A percentile compares a stretch with the other conserved stretches of the same genome.
Conservation (phyloP, 768 basidiomycete species). For the Tylopilus intermedius region DNA sequence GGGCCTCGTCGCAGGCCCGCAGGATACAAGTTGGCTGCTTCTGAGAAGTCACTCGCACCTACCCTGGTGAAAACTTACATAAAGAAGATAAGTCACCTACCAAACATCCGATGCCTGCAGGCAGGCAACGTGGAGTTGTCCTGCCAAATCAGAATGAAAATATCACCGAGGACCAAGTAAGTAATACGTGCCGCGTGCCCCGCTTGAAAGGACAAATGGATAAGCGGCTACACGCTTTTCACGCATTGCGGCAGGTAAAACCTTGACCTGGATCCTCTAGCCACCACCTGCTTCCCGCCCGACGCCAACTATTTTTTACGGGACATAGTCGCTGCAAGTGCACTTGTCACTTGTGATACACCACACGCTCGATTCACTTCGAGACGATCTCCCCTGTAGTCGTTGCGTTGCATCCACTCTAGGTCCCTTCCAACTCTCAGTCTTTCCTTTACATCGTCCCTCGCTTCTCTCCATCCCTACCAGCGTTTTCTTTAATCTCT, state of each 20-base stretch:
- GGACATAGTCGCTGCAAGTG: constrained; percentile 25
- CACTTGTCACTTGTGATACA: constrained; percentile 22
- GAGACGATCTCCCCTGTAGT: constrained; percentile 40
- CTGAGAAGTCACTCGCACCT: constrained; percentile 7
- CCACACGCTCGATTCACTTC: constrained; percentile 51
- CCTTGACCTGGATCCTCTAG: constrained; percentile 32
- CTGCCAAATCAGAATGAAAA: constrained; percentile 48
- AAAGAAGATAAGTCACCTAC: constrained; percentile 38
- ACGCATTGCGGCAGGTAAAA: constrained; percentile 42
- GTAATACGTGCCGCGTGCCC: constrained; percentile 29
- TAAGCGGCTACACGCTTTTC: constrained; percentile 51
- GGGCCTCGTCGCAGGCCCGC: background rate
- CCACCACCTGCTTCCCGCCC: constrained; percentile 18
- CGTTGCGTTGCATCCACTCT: constrained; percentile 25
- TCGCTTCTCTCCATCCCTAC: constrained; percentile 24
- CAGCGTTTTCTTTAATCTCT: constrained; percentile 14
- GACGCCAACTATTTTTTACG: constrained; percentile 23
- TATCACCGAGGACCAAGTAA: constrained; percentile 30
- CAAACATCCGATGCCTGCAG: constrained; percentile 60
- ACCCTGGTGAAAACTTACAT: constrained; percentile 34
- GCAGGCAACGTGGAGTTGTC: constrained; percentile 65
- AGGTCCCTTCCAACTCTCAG: constrained; percentile 26
- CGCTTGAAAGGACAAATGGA: constrained; percentile 38
- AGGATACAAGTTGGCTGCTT: background rate
- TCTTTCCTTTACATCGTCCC: constrained; percentile 33